A percentile compares a stretch with the other conserved stretches of the same genome.
phyloP scores from a whole-genome alignment of 768 basidiomycete species.

The Pleurotus pulmonarius region DNA sequence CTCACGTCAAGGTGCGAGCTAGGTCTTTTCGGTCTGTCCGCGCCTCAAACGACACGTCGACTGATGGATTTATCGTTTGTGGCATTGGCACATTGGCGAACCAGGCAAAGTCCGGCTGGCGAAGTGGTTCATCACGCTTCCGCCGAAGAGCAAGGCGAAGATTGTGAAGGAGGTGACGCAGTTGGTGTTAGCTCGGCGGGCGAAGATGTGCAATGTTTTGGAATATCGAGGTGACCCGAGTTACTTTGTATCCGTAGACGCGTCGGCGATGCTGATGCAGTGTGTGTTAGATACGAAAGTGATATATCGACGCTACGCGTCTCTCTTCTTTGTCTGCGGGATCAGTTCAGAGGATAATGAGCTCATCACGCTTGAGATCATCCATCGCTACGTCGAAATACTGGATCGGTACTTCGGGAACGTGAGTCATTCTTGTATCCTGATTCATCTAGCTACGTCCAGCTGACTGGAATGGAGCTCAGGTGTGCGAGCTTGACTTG shows the following conservation, averaged over 20 bases:
- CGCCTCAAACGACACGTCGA: not conserved
- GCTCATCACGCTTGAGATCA: conserved; percentile 85
- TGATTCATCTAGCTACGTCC: not conserved
- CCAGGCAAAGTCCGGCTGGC: conserved; percentile 89
- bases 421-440: conserved; percentile 38
- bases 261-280: not conserved
- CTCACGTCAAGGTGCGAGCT: conserved; percentile 77
- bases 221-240: conserved; percentile 84
- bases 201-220: conserved; percentile 92
- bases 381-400: conserved; percentile 91
- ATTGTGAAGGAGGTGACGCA: conserved; percentile 96
- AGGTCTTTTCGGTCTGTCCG: not conserved
- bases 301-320: conserved; percentile 93
- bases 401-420: conserved; percentile 90
- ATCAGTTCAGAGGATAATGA: conserved; percentile 87
- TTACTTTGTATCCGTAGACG: not conserved
- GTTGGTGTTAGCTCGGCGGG: conserved; percentile 81
- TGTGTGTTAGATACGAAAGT: conserved; percentile 48
- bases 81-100: not conserved
- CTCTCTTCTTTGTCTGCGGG: conserved; percentile 91
- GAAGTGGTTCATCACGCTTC: conserved; percentile 92
- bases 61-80: conserved; percentile 4
- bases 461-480: not conserved
- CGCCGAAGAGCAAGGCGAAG: conserved; percentile 78
- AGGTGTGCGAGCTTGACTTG: conserved; percentile 94